A percentile compares a stretch with the other conserved stretches of the same genome.
Evolutionary conservation across 2,329 filamentous ascomycete genomes (phyloP).

Genomic region (Ophiostoma novo-ulmi): DNA sequence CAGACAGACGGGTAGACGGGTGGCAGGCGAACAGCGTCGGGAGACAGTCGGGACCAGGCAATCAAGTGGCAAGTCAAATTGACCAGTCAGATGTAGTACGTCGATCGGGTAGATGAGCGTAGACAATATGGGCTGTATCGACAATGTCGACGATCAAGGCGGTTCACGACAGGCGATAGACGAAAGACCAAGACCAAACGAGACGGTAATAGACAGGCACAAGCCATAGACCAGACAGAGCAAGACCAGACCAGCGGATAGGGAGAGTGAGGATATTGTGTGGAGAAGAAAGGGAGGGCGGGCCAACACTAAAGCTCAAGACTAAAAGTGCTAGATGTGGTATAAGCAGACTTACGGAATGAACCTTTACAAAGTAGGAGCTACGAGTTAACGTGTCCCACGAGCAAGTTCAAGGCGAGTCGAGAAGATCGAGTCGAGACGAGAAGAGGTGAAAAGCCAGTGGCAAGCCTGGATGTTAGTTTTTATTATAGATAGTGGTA

Average conservation of each 20-base stretch:
- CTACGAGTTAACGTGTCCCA: constrained; percentile 63
- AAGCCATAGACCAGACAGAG: not conserved
- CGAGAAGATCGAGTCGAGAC: constrained; percentile 36
- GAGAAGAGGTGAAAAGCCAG: constrained; percentile 35
- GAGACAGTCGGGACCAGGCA: not conserved
- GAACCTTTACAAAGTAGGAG: constrained; percentile 41
- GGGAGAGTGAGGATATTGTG: constrained; percentile 17
- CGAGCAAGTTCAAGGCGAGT: constrained; percentile 31
- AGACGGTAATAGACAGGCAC: not conserved
- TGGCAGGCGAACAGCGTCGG: not conserved
- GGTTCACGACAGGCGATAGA: not conserved
- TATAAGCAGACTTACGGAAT: constrained; percentile 32
- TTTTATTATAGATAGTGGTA: not conserved
- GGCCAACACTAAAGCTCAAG: constrained; percentile 31
- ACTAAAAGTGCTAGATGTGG: constrained; percentile 31
- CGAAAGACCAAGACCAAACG: not conserved
- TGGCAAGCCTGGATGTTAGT: constrained; percentile 40
- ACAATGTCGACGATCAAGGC: not conserved
- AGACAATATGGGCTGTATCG: not conserved
- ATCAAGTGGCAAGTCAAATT: not conserved
- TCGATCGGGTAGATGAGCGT: not conserved
- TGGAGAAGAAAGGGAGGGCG: constrained; percentile 20
- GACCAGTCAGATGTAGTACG: not conserved
- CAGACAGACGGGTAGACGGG: not conserved
- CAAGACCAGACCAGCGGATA: not conserved